Percentiles rank a stretch among this genome's conserved stretches.
Evolutionary conservation across 352 stramenopile species (phyloP).

Genomic region (Pythium coloratum): DNA sequence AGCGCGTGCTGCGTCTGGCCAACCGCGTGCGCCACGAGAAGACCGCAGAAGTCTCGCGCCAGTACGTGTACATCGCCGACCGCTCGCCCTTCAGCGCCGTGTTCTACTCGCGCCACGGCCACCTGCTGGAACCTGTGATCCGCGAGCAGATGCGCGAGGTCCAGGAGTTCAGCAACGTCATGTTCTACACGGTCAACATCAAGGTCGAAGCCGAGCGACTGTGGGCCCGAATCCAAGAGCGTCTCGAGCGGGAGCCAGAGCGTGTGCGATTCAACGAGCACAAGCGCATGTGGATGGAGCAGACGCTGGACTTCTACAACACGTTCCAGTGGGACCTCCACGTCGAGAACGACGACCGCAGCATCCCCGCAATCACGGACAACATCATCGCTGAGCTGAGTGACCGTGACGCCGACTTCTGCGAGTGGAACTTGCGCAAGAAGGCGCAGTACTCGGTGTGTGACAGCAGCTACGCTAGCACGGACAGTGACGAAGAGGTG

Average conservation of each 20-base stretch:
- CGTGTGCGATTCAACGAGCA: constrained; percentile 80
- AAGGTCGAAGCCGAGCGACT: constrained; percentile 73
- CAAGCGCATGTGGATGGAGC: constrained; percentile 84
- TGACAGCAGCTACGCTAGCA: constrained; percentile 55
- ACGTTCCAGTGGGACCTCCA: constrained; percentile 76
- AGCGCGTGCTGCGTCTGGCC: constrained; percentile 78
- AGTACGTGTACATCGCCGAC: constrained; percentile 80
- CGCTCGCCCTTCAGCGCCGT: constrained; percentile 84
- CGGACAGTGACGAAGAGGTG: constrained; percentile 76
- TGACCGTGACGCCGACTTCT: constrained; percentile 64
- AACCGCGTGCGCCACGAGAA: constrained; percentile 46
- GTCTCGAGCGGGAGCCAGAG: constrained; percentile 68
- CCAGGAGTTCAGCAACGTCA: constrained; percentile 62
- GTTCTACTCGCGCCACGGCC: constrained; percentile 73
- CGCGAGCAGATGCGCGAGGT: constrained; percentile 83
- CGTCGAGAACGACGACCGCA: constrained; percentile 63
- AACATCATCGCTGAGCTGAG: constrained; percentile 49
- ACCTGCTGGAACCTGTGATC: constrained; percentile 81
- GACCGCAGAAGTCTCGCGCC: constrained; percentile 20
- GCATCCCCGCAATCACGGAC: constrained; percentile 51
- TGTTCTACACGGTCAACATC: constrained; percentile 87
- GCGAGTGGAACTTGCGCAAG: constrained; percentile 57
- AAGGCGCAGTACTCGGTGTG: constrained; percentile 35
- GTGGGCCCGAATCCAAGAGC: constrained; percentile 70
- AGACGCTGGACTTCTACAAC: constrained; percentile 82